These are phyloP conservation scores for Lathyrus sativus DNA, from an alignment of 306 rosid species.

Conservation along the genomic window DNA sequence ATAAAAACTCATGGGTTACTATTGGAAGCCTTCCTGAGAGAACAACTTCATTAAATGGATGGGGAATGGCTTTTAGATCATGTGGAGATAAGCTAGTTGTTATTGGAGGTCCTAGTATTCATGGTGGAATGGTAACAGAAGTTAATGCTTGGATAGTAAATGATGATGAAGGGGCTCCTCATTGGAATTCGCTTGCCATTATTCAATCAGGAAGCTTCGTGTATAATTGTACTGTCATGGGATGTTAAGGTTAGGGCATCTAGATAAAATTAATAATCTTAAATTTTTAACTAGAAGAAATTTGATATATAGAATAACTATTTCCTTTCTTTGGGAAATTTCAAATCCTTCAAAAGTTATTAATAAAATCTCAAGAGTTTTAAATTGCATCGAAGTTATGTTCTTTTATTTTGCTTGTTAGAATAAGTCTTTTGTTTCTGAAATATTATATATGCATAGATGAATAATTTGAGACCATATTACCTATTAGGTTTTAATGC, in stretches of 20 bases:
- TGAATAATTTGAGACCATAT: background rate
- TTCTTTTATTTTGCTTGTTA: background rate
- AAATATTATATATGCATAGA: too few relatives aligned
- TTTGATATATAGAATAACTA: slow-evolving; percentile 32
- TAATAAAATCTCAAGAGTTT: background rate
- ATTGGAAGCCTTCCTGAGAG: slow-evolving; percentile 66
- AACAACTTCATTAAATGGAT: slow-evolving; percentile 52
- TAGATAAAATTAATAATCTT: slow-evolving; percentile 36
- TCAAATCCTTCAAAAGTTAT: background rate
- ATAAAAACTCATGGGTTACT: slow-evolving; percentile 42
- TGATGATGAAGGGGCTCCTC: slow-evolving; percentile 43
- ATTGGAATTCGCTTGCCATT: slow-evolving; percentile 61
- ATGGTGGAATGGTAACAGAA: slow-evolving; percentile 42
- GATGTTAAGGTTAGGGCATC: slow-evolving; percentile 53
- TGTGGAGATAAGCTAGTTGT: slow-evolving; percentile 67
- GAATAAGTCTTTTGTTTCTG: background rate
- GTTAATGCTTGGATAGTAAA: slow-evolving; percentile 59
- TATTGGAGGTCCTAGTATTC: slow-evolving; percentile 54
- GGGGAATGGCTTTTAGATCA: slow-evolving; percentile 80
- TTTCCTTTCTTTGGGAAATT: background rate
- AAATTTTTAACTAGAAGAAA: slow-evolving; percentile 45
- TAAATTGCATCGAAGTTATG: background rate
- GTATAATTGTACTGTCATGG: slow-evolving; percentile 81
- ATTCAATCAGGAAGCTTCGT: slow-evolving; percentile 57
- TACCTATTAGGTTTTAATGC: background rate